Base-by-base conservation (phyloP, 495 filamentous ascomycete genomes). In the Xylaria castorea region DNA sequence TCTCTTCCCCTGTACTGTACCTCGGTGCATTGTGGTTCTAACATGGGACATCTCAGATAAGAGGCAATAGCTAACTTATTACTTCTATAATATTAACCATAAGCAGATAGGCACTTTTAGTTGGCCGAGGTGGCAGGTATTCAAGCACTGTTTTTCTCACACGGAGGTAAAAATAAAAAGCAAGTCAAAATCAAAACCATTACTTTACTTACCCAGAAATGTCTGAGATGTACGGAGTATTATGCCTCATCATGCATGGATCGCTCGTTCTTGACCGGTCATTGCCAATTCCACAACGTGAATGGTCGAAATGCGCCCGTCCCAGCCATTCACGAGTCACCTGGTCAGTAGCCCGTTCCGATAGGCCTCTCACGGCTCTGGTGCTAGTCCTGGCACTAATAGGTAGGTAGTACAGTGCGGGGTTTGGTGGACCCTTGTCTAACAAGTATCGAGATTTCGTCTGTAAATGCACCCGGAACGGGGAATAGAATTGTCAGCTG, bases 281-380 rank as follows among this genome's bases (percentile, higher is more conserved):
- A 51, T 25, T 1, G 65, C 18, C 65, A 67, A 53, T 53, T 32
- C 46, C 66, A 27, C 30, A 42, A 30, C 14, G 4, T 57, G 50
- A 44, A 27, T 42, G 50, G 66, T 42, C n/a, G 25, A 53, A 46
- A 36, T 34, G 44, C 64, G 20, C 18, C 62, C 7, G 12, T 14
- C 27, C 64, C 32, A 25, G 20, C 46, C 46, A 53, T 67, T 53
- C 20, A 51, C 25, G 27, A 67, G 46, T 20, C 64, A 53, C 44
- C 64, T 48, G 30, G 20, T 25, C 63, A 30, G 25, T 2, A 60
- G n/a, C 57, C 57, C 4, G 57, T 36, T 9, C 22, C 34, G n/a
- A n/a, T 62, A 62, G 34, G 57, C 57, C 5, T 36, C 32, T 14
- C 4, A n/a, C n/a, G n/a, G n/a, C n/a, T n/a, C n/a, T n/a, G n/a